A percentile compares a stretch with the other conserved stretches of the same genome.
phyloP scores from a whole-genome alignment of 2,329 filamentous ascomycete genomes.

The Esteya vermicola region DNA sequence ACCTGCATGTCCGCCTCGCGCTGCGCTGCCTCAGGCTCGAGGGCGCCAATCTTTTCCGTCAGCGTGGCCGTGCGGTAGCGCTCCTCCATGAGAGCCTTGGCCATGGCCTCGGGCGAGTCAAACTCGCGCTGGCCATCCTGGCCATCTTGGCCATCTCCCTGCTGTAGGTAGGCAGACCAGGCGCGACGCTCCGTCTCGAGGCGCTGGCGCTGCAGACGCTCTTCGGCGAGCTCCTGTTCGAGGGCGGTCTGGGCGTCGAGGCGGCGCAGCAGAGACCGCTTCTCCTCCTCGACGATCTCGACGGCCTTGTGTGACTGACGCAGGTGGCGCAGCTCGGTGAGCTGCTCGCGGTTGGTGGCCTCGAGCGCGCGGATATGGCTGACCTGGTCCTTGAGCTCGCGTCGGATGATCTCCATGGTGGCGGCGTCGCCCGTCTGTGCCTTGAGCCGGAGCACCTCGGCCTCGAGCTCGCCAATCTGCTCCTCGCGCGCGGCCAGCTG shows the following conservation, averaged over 20 bases:
- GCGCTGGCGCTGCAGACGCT: constrained; percentile 67
- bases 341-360: constrained; percentile 63
- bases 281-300: constrained; percentile 91
- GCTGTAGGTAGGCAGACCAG: constrained; percentile 77
- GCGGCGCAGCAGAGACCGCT: constrained; percentile 64
- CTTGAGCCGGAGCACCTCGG: constrained; percentile 70
- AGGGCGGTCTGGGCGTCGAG: constrained; percentile 61
- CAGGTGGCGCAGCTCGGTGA: constrained; percentile 64
- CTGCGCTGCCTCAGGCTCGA: constrained; percentile 65
- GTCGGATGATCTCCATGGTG: constrained; percentile 70
- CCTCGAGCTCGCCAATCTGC: constrained; percentile 61
- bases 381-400: constrained; percentile 82
- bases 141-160: constrained; percentile 37
- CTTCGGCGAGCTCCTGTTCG: constrained; percentile 64
- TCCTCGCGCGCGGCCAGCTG: constrained; percentile 55
- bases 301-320: constrained; percentile 75
- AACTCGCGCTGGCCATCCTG: constrained; percentile 53
- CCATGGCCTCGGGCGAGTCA: constrained; percentile 76
- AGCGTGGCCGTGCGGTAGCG: constrained; percentile 65
- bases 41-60: constrained; percentile 63
- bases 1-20: constrained; percentile 61
- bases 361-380: constrained; percentile 81
- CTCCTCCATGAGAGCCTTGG: constrained; percentile 70
- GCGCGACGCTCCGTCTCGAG: constrained; percentile 77
- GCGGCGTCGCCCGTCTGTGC: constrained; percentile 79